Base-by-base conservation (phyloP, 2,329 filamentous ascomycete species). In the Trichoderma polysporum region DNA sequence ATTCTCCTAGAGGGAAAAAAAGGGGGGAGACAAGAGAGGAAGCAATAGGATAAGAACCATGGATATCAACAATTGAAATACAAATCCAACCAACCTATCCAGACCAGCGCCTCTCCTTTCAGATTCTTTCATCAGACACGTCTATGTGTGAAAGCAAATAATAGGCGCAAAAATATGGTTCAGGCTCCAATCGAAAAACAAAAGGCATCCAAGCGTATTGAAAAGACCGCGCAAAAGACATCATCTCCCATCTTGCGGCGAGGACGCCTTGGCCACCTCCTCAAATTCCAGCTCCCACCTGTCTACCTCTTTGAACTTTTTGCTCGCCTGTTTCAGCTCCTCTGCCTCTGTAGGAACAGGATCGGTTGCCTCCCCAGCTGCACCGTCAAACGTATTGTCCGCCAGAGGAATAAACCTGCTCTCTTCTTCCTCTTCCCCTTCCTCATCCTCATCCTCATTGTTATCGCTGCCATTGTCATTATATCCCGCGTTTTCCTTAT, bases 301-400 rank as follows among this genome's bases (percentile, higher is more conserved):
- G 75, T 91, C 89, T 47, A 91, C 89, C 77, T 91, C 88, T 75
- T 85, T 83, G 72, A 91, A 91, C 77, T 90, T 90, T 74, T 80
- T 83, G 10, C 81, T 81, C 47, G 87, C 86, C 58, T 82, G 80
- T 76, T 85, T 86, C 68, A 91, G 79, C 79, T 88, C 87, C 49
- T 83, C 77, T 22, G 83, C 87, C 49, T 84, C 76, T 27, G 83
- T 79, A 56, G 83, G 74, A 7, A 79, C 75, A 74, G 73, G 79
- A 45, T 70, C 76, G 71, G 73, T 77, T 72, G 70, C 79, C 77
- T 73, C 75, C 58, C 76, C 68, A 41, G 68, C 69, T 33, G 63
- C 74, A 13, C 69, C 69, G 17, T 77, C 80, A 71, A 82, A 80
- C 0, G 79, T 81, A 59, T 85, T 80, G 41, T 86, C 83, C 3